phyloP scores from a whole-genome alignment of 441 rosid genomes.

The Theobroma grandiflorum region DNA sequence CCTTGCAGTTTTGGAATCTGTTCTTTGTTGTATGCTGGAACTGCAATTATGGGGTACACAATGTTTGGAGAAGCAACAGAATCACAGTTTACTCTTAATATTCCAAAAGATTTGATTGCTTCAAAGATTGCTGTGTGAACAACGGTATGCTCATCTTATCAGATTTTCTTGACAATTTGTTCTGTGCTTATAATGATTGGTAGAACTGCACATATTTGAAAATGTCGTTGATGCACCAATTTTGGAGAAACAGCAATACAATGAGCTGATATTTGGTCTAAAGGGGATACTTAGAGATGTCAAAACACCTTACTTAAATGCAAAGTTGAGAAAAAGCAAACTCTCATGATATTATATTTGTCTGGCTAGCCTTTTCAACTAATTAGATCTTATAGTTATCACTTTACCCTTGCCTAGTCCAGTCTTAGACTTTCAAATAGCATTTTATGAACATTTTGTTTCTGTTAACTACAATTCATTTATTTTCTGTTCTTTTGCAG shows the following conservation, averaged over 20 bases:
- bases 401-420: not conserved
- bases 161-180: not conserved
- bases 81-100: constrained; percentile 90
- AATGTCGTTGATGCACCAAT: not conserved
- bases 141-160: constrained; percentile 55
- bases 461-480: not conserved
- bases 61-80: constrained; percentile 81
- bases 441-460: not conserved
- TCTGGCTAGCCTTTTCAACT: not conserved
- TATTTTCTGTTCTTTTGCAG: constrained; percentile 50
- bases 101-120: constrained; percentile 82
- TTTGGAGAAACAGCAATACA: not conserved
- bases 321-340: not conserved
- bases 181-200: not conserved
- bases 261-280: not conserved
- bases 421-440: no score
- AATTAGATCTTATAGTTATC: no score
- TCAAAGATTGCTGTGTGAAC: constrained; percentile 97
- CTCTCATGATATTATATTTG: not conserved
- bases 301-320: no score
- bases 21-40: constrained; percentile 79
- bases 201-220: not conserved
- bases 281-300: not conserved
- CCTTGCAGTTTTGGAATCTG: constrained; percentile 73
- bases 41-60: constrained; percentile 85